Conservation (phyloP, 78 protist genomes). For the Dictyostelium citrinum region DNA sequence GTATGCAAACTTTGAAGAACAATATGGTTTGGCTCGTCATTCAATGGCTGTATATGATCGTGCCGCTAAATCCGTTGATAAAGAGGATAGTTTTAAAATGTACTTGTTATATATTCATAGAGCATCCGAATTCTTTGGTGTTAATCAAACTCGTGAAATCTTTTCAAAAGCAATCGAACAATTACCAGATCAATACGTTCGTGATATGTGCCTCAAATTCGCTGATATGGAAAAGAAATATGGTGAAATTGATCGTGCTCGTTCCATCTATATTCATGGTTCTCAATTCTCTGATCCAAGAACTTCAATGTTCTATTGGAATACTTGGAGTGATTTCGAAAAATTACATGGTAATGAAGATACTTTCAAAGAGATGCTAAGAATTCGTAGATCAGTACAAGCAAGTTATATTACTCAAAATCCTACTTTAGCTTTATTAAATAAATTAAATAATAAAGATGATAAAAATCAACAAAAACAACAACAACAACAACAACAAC, state of each 20-base stretch:
- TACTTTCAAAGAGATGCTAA: constrained; percentile 96
- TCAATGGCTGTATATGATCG: constrained; percentile 95
- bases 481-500: neutral
- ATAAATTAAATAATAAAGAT: constrained; percentile 35
- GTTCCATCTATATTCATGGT: constrained; percentile 92
- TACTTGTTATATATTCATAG: constrained; percentile 88
- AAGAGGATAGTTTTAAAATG: constrained; percentile 73
- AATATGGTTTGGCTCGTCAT: constrained; percentile 92
- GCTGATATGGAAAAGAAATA: constrained; percentile 94
- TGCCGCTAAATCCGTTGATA: constrained; percentile 77
- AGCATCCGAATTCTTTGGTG: constrained; percentile 91
- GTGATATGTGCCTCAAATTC: constrained; percentile 86
- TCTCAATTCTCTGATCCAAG: constrained; percentile 92
- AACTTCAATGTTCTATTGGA: constrained; percentile 83
- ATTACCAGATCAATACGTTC: constrained; percentile 80
- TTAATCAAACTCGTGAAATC: constrained; percentile 94
- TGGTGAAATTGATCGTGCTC: constrained; percentile 98
- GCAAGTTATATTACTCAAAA: constrained; percentile 4
- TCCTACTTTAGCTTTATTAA: neutral
- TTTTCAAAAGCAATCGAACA: constrained; percentile 92
- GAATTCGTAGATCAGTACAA: constrained; percentile 90
- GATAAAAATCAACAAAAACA: neutral
- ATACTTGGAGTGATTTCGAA: constrained; percentile 96
- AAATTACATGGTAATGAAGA: constrained; percentile 96
- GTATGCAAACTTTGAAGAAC: constrained; percentile 89